These are phyloP conservation scores for Saccharomycopsis amapae DNA, from an alignment of 805 yeast genomes.

Conservation along the genomic window DNA sequence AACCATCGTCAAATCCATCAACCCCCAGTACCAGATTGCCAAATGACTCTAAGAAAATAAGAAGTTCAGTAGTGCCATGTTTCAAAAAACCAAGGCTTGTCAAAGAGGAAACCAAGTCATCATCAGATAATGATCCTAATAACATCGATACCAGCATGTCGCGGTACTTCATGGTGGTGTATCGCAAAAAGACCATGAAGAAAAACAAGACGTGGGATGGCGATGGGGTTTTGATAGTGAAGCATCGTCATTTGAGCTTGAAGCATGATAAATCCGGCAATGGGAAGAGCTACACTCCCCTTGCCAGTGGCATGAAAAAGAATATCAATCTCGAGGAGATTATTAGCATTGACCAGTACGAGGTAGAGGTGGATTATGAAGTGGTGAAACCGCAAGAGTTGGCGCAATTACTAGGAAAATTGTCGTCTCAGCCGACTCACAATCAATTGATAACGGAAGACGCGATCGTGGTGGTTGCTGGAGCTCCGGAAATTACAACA, in stretches of 20 bases:
- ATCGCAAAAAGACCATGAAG: conserved; percentile 65
- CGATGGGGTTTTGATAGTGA: conserved; percentile 50
- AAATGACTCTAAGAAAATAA: too few relatives aligned
- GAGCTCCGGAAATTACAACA: background rate
- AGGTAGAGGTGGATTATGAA: conserved; percentile 53
- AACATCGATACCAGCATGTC: background rate
- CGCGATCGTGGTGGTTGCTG: background rate
- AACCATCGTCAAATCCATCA: too few relatives aligned
- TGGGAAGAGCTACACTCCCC: background rate
- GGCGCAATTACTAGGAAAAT: background rate
- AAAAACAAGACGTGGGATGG: conserved; percentile 95
- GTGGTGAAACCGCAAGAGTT: conserved; percentile 23
- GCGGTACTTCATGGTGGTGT: conserved; percentile 37
- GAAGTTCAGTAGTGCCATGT: background rate
- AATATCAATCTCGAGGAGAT: conserved; percentile 8
- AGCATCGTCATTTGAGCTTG: conserved; percentile 23
- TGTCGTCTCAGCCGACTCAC: background rate
- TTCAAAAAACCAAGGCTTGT: background rate
- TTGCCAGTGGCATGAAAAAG: conserved; percentile 7
- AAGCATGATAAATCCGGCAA: background rate
- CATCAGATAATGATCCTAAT: background rate
- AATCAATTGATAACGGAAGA: too few relatives aligned
- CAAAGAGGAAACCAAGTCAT: too few relatives aligned
- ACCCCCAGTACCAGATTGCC: too few relatives aligned
- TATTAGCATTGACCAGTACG: conserved; percentile 48